phyloP scores from a whole-genome alignment of 2,329 filamentous ascomycete genomes.

The Pyricularia grisea region DNA sequence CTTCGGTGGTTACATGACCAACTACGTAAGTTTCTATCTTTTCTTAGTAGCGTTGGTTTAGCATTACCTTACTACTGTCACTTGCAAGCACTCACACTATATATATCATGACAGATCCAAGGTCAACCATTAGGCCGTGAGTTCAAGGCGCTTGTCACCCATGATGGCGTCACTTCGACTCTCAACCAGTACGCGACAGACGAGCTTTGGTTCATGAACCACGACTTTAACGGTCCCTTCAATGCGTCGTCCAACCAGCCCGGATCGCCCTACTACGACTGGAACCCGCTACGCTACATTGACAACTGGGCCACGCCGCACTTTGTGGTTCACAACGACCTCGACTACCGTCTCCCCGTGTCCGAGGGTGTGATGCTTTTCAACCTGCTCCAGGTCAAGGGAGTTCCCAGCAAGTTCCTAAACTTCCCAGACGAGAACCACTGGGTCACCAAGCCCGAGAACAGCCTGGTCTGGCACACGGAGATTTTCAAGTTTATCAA shows the following conservation, averaged over 20 bases:
- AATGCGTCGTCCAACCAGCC: background rate
- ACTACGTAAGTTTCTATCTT: conserved; percentile 23
- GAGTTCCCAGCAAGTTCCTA: conserved; percentile 56
- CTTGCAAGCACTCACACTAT: background rate
- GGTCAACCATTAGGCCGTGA: conserved; percentile 40
- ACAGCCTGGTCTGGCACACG: conserved; percentile 58
- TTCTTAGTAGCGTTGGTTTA: no score
- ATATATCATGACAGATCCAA: conserved; percentile 28
- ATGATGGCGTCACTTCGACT: conserved; percentile 33
- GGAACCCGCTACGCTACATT: conserved; percentile 35
- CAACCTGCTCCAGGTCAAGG: conserved; percentile 55
- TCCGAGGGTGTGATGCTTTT: conserved; percentile 60
- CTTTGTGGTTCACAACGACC: conserved; percentile 58
- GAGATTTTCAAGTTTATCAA: conserved; percentile 63
- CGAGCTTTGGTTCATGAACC: conserved; percentile 26
- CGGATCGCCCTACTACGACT: conserved; percentile 31
- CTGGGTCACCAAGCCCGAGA: conserved; percentile 62
- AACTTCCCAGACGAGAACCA: conserved; percentile 67
- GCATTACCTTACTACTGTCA: background rate
- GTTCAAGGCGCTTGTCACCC: conserved; percentile 47
- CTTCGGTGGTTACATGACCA: conserved; percentile 49
- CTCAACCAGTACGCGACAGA: conserved; percentile 23
- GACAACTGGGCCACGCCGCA: conserved; percentile 59
- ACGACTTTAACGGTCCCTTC: conserved; percentile 37
- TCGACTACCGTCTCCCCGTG: conserved; percentile 59